Percentiles rank a stretch among this genome's conserved stretches.
Conservation (phyloP, 768 basidiomycete species). For the Pleurotus djamor region DNA sequence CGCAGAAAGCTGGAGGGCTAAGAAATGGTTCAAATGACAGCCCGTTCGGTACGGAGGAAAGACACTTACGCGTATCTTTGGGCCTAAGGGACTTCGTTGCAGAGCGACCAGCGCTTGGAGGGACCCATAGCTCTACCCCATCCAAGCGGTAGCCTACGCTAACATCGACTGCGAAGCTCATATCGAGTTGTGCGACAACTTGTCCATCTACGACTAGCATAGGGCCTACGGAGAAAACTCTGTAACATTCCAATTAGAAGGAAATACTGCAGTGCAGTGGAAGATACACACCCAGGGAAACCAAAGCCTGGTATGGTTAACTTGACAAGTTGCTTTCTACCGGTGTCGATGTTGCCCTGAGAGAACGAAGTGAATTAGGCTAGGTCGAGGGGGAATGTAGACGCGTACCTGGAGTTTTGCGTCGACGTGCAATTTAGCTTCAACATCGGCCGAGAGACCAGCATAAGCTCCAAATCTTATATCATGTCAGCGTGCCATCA, state of each 20-base stretch:
- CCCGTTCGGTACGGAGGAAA: neutral
- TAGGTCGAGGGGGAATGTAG: neutral
- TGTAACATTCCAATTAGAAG: neutral
- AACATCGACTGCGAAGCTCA: neutral
- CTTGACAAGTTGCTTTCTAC: neutral
- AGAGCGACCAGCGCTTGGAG: neutral
- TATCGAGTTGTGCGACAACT: neutral
- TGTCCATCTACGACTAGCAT: neutral
- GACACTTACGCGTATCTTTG: neutral
- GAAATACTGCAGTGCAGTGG: neutral
- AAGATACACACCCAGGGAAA: neutral
- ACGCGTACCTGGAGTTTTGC: neutral
- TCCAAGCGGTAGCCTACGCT: neutral
- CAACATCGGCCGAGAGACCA: constrained; percentile 1
- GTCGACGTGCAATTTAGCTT: neutral
- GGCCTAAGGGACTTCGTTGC: neutral
- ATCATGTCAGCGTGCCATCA: neutral
- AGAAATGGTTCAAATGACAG: neutral
- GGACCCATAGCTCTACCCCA: neutral
- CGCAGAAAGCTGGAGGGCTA: neutral
- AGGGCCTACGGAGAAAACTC: neutral
- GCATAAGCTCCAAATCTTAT: constrained; percentile 1
- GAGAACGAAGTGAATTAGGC: neutral
- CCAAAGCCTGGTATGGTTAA: neutral
- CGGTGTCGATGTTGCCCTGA: constrained; percentile 3